These are phyloP conservation scores for Capsicum baccatum DNA, from an alignment of 257 asterid species.

Conservation along the genomic window DNA sequence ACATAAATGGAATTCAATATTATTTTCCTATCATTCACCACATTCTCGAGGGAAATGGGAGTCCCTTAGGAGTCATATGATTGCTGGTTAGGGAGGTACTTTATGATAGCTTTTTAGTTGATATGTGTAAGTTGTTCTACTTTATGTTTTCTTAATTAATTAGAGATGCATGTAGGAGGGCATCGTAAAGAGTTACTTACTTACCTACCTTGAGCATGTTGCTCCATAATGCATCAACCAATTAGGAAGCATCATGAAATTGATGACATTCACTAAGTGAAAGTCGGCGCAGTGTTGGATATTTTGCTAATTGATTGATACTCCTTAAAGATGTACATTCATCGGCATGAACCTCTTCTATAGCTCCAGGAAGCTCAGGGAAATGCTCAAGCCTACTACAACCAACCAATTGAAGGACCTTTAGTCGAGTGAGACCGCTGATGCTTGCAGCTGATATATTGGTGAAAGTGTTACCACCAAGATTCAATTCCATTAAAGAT, in stretches of 20 bases:
- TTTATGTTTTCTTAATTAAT: background rate
- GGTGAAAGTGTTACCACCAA: conserved; percentile 26
- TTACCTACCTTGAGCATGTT: conserved; percentile 29
- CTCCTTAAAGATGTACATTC: conserved; percentile 29
- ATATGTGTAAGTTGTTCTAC: no score
- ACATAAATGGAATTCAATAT: background rate
- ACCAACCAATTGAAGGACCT: conserved; percentile 20
- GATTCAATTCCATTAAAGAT: conserved; percentile 20
- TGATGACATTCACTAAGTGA: conserved; percentile 12
- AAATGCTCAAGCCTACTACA: conserved; percentile 20
- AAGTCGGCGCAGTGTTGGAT: background rate
- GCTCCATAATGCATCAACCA: conserved; percentile 8
- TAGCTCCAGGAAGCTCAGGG: conserved; percentile 32
- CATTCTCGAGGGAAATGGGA: background rate
- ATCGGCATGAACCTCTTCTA: background rate
- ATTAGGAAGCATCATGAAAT: background rate
- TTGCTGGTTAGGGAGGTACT: no score
- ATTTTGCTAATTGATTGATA: background rate
- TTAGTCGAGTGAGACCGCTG: conserved; percentile 28
- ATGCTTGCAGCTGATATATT: conserved; percentile 16
- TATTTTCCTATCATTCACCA: background rate
- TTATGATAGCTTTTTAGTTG: no score
- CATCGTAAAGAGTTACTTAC: background rate
- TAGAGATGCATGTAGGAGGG: background rate
- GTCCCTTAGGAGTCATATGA: background rate